Evolutionary conservation across 768 basidiomycete genomes (phyloP), one percentile per base, ranked within the genome.

Genomic region (Suillus cothurnatus): DNA sequence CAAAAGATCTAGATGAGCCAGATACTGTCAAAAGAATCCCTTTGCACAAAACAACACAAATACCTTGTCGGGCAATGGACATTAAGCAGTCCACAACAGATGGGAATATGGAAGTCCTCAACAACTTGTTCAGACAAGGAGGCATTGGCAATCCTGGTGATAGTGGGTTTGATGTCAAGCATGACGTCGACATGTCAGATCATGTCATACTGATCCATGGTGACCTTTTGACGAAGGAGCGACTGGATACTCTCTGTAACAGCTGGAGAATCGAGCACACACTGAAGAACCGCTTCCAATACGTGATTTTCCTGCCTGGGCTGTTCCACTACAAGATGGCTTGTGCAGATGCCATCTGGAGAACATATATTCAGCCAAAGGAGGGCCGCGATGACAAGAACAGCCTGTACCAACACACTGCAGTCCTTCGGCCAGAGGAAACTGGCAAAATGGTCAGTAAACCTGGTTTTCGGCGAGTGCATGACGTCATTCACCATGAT

Each of bases 271-370:
- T 68, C 4, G 81, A 83, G 64, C 4, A 6, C 0, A 78, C 74
- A 4, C 68, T 75, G 1, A 73, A 69, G 69, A 52, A 63, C 4
- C 70, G 78, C 0, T 62, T 79, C 6, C 77, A 80, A 47, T 70
- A 61, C 49, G 63, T 80, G 1, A 68, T 81, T 1, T 81, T 74
- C n/a, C n/a, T n/a, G n/a, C n/a, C n/a, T n/a, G n/a, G n/a, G n/a
- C n/a, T n/a, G n/a, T n/a, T n/a, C n/a, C 77, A 76, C 58, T 65
- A 72, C 31, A 76, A 74, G 53, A 77, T 75, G 70, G 73, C 74
- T 0, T 61, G 63, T 45, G 69, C 66, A 0, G 73, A 76, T 61
- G 70, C 67, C 0, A 31, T 71, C 1, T 67, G 68, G 70, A 11
- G 61, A 1, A 36, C 26, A 2, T 72, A 67, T n/a, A 12, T 75